These are phyloP conservation scores for Novymonas esmeraldas DNA, from an alignment of 208 protist genomes.

Conservation along the genomic window DNA sequence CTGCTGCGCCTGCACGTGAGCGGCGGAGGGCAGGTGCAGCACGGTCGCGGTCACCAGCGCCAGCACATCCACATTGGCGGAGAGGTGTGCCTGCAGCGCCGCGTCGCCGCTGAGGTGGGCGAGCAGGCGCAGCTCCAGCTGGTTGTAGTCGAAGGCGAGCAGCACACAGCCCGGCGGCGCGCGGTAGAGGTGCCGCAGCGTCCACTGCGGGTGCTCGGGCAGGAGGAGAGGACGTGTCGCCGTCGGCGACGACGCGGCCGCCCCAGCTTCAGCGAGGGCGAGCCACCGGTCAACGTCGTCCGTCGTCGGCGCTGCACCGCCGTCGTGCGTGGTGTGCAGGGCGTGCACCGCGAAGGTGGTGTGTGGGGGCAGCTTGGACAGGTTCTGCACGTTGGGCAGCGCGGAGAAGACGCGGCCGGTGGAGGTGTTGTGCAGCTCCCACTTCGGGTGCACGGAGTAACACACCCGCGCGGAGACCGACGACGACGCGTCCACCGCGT, in stretches of 20 bases:
- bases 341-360: slow-evolving; percentile 18
- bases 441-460: slow-evolving; percentile 77
- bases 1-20: slow-evolving; percentile 40
- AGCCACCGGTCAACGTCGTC: slow-evolving; percentile 26
- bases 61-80: slow-evolving; percentile 49
- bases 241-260: not conserved
- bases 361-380: slow-evolving; percentile 46
- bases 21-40: slow-evolving; percentile 23
- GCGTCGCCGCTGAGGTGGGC: slow-evolving; percentile 75
- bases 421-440: slow-evolving; percentile 54
- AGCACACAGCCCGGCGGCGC: slow-evolving; percentile 68
- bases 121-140: slow-evolving; percentile 84
- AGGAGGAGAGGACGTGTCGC: slow-evolving; percentile 11
- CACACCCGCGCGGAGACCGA: slow-evolving; percentile 18
- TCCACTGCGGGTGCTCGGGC: slow-evolving; percentile 50
- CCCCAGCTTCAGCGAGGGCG: not conserved
- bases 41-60: slow-evolving; percentile 49
- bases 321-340: not conserved
- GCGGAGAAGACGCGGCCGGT: slow-evolving; percentile 74
- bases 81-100: slow-evolving; percentile 54
- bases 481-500: not conserved
- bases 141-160: slow-evolving; percentile 84
- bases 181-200: slow-evolving; percentile 66
- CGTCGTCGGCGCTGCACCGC: slow-evolving; percentile 1
- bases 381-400: slow-evolving; percentile 66